Percentiles rank a stretch among this genome's conserved stretches.
Evolutionary conservation across 192 early-diverging fungal species (phyloP).

Genomic region (Jimgerdemannia flammicorona): DNA sequence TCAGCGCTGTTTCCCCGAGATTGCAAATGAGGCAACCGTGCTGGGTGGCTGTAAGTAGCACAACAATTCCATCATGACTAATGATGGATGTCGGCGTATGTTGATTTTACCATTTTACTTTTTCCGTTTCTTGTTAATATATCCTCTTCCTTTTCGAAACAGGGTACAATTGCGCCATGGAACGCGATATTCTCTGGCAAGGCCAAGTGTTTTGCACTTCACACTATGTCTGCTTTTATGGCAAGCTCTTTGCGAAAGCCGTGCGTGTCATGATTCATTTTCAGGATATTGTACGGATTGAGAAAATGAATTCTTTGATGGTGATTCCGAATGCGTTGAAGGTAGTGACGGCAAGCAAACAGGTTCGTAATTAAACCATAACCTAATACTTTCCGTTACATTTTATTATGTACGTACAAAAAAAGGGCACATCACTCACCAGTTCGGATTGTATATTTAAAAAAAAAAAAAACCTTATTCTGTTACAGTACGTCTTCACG

Average conservation of each 20-base stretch:
- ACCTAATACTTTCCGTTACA: too few species aligned
- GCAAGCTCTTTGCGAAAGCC: conserved; percentile 46
- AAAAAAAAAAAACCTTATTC: neutral
- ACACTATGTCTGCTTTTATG: conserved; percentile 49
- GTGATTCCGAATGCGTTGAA: conserved; percentile 52
- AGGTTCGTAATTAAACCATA: neutral
- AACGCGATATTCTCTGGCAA: conserved; percentile 55
- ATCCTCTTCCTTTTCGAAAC: neutral
- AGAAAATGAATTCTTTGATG: conserved; percentile 47
- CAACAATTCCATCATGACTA: too few species aligned
- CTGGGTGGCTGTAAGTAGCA: neutral
- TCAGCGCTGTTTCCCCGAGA: neutral
- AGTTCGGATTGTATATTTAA: too few species aligned
- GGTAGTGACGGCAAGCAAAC: conserved; percentile 15
- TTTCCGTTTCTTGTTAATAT: neutral
- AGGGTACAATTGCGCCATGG: conserved; percentile 40
- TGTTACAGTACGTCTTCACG: conserved; percentile 40
- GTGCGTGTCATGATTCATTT: conserved; percentile 41
- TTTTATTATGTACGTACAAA: too few species aligned
- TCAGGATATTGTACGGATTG: conserved; percentile 36
- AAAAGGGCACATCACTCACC: too few species aligned
- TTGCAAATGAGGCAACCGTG: neutral
- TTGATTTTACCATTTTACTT: neutral
- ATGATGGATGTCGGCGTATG: too few species aligned
- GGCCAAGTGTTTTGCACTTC: conserved; percentile 45